Percentiles rank a stretch among this genome's conserved stretches.
phyloP scores from a whole-genome alignment of 495 filamentous ascomycete genomes.

The Letharia lupina region DNA sequence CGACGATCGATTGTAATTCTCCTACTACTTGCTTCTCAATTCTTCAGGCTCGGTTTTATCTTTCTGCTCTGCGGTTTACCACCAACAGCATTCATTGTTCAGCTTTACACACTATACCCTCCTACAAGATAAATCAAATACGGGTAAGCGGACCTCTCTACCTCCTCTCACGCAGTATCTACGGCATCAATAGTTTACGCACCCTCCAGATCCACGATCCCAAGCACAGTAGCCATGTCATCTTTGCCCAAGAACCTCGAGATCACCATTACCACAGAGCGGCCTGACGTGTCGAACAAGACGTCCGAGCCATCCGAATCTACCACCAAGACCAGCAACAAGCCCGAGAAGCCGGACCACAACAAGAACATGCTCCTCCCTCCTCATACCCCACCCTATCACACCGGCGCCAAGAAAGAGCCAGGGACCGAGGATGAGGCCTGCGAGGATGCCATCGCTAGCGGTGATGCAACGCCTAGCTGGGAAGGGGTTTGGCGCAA shows the following conservation, averaged over 20 bases:
- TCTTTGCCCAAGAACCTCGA: neutral
- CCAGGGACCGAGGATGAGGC: conserved; percentile 3
- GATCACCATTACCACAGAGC: neutral
- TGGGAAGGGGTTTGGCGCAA: conserved; percentile 15
- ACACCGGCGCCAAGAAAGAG: conserved; percentile 2
- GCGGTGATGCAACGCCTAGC: conserved; percentile 12
- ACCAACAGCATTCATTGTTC: neutral
- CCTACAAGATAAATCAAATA: neutral
- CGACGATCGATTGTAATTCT: neutral
- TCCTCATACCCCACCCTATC: conserved; percentile 10
- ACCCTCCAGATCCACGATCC: neutral
- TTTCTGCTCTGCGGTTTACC: neutral
- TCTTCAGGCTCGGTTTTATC: neutral
- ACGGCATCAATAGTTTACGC: neutral
- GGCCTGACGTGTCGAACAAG: neutral
- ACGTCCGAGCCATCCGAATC: neutral
- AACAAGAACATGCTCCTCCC: conserved; percentile 11
- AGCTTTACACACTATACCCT: neutral
- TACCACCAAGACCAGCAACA: neutral
- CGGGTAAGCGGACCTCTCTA: neutral
- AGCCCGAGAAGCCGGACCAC: neutral
- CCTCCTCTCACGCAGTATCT: neutral
- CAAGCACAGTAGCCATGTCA: neutral
- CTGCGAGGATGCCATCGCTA: conserved; percentile 10
- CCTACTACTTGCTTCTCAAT: neutral